A percentile compares a stretch with the other conserved stretches of the same genome.
Conservation (phyloP, 2,329 filamentous ascomycete species). For the Xylogone sp. region DNA sequence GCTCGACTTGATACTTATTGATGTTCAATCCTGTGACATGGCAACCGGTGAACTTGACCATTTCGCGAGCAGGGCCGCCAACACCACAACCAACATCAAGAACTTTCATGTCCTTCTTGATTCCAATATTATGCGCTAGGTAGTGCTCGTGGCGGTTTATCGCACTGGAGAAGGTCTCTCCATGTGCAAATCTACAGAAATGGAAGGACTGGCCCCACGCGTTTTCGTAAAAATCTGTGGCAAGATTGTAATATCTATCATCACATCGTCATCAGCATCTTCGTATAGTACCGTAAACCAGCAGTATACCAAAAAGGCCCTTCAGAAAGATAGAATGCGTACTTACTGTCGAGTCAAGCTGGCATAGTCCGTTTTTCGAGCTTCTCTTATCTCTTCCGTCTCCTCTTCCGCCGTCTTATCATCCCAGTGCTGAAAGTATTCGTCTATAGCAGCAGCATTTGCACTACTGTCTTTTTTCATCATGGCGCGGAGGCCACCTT, state of each 20-base stretch:
- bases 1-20: slow-evolving; percentile 98
- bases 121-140: slow-evolving; percentile 83
- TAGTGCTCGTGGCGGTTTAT: slow-evolving; percentile 98
- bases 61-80: slow-evolving; percentile 90
- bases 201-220: slow-evolving; percentile 97
- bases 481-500: slow-evolving; percentile 78
- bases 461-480: slow-evolving; percentile 76
- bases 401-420: slow-evolving; percentile 76
- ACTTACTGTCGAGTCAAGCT: slow-evolving; percentile 84
- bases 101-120: slow-evolving; percentile 84
- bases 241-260: slow-evolving; percentile 87
- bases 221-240: slow-evolving; percentile 93
- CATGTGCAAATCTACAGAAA: slow-evolving; percentile 89
- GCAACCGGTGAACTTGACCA: slow-evolving; percentile 90
- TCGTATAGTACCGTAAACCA: neutral
- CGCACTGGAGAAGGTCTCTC: slow-evolving; percentile 85
- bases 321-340: neutral
- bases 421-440: slow-evolving; percentile 98
- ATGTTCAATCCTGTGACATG: slow-evolving; percentile 95
- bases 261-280: neutral
- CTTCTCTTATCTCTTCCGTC: slow-evolving; percentile 78
- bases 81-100: slow-evolving; percentile 97
- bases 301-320: neutral
- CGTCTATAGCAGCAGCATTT: slow-evolving; percentile 78
- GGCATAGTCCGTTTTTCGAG: slow-evolving; percentile 76